These are phyloP conservation scores for Purpureocillium takamizusanense DNA, from an alignment of 2,329 filamentous ascomycete species.

Conservation along the genomic window DNA sequence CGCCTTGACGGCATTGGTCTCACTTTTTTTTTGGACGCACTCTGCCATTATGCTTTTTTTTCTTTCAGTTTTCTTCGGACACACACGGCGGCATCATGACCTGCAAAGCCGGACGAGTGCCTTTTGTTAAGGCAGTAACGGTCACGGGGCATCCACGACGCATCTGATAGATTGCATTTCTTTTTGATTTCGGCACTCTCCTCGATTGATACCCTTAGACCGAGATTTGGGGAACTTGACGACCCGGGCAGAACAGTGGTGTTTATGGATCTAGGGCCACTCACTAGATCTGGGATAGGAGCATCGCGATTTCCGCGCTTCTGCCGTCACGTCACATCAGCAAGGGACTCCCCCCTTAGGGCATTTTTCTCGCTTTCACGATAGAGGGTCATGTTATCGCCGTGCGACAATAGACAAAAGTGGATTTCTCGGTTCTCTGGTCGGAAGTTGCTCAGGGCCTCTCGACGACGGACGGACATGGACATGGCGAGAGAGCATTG, in stretches of 20 bases:
- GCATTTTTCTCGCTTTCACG: constrained; percentile 31
- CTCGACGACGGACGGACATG: constrained; percentile 9
- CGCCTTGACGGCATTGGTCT: constrained; percentile 16
- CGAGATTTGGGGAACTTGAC: constrained; percentile 29
- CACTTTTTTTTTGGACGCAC: constrained; percentile 7
- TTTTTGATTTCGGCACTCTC: constrained; percentile 32
- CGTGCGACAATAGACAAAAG: constrained; percentile 53
- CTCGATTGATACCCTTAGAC: constrained; percentile 37
- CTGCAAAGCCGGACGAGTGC: constrained; percentile 24
- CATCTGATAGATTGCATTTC: constrained; percentile 35
- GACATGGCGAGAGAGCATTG: constrained; percentile 18
- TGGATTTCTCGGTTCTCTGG: constrained; percentile 55
- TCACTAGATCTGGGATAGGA: constrained; percentile 23
- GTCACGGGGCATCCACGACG: constrained; percentile 31
- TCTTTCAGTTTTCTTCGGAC: constrained; percentile 13
- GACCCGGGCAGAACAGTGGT: constrained; percentile 28
- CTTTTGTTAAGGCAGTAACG: constrained; percentile 23
- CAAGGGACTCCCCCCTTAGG: constrained; percentile 23
- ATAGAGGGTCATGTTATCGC: constrained; percentile 37
- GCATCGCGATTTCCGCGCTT: constrained; percentile 27
- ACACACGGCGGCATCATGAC: constrained; percentile 34
- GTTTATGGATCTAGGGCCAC: constrained; percentile 22
- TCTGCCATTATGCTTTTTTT: constrained; percentile 10
- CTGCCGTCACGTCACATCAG: constrained; percentile 29
- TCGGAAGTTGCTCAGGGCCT: constrained; percentile 27